A percentile compares a stretch with the other conserved stretches of the same genome.
Evolutionary conservation across 768 basidiomycete species (phyloP).

Genomic region (Cyathus striatus): DNA sequence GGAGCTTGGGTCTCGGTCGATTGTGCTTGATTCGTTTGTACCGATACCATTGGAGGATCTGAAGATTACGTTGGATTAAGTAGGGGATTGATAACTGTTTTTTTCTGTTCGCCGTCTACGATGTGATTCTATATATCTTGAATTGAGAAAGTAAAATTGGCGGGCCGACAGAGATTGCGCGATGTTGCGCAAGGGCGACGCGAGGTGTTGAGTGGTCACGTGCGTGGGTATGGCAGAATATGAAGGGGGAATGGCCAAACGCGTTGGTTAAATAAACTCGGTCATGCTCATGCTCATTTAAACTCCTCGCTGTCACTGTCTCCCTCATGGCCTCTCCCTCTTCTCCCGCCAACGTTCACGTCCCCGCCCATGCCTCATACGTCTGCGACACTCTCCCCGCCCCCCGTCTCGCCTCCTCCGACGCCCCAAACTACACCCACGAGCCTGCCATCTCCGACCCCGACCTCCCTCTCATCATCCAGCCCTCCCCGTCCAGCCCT

Average conservation of each 20-base stretch:
- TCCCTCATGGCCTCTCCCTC: not conserved
- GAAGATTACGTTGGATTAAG: constrained; percentile 89
- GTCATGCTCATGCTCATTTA: too few relatives aligned
- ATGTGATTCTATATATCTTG: constrained; percentile 43
- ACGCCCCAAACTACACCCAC: constrained; percentile 25
- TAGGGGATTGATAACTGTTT: constrained; percentile 10
- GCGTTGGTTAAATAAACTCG: too few relatives aligned
- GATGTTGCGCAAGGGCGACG: constrained; percentile 31
- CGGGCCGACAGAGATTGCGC: not conserved
- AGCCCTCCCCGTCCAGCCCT: constrained; percentile 4
- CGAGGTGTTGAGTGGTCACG: constrained; percentile 32
- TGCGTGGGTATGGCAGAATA: too few relatives aligned
- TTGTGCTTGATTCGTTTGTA: constrained; percentile 86
- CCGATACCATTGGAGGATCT: constrained; percentile 97
- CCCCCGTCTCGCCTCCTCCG: constrained; percentile 40
- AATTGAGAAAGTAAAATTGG: constrained; percentile 24
- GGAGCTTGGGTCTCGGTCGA: constrained; percentile 80
- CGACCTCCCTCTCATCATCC: constrained; percentile 9
- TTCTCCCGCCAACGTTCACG: constrained; percentile 4
- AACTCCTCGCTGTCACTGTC: not conserved
- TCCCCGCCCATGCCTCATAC: constrained; percentile 25
- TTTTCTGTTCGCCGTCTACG: constrained; percentile 16
- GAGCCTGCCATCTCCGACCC: constrained; percentile 10
- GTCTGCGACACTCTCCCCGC: constrained; percentile 73
- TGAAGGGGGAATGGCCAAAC: too few relatives aligned